Evolutionary conservation across 2,329 filamentous ascomycete genomes (phyloP).

Genomic region (Seiridium unicorne): DNA sequence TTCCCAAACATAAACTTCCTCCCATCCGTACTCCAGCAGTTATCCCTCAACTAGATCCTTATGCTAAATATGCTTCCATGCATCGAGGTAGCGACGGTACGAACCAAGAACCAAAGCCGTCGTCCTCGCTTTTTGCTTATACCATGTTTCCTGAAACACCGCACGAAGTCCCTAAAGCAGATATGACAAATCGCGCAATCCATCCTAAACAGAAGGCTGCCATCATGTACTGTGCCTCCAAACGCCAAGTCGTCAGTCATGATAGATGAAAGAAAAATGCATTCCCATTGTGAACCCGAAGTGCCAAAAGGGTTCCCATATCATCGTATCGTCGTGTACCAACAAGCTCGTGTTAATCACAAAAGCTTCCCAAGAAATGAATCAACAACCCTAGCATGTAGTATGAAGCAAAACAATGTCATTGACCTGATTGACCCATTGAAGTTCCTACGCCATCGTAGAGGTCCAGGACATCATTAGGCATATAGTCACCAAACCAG

Average conservation of each 20-base stretch:
- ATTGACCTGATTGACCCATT: not conserved
- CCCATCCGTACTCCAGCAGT: not conserved
- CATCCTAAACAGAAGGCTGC: not conserved
- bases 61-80: not conserved
- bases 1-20: not conserved
- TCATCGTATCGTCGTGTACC: no score
- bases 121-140: not conserved
- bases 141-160: not conserved
- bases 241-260: not conserved
- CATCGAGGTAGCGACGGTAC: not conserved
- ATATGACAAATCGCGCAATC: not conserved
- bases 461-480: conserved; percentile 26
- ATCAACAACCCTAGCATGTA: not conserved
- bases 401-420: not conserved
- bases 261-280: not conserved
- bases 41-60: not conserved
- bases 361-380: no score
- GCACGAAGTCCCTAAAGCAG: not conserved
- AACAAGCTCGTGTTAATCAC: no score
- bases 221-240: not conserved
- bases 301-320: not conserved
- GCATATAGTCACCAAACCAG: conserved; percentile 33
- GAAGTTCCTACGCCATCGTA: conserved; percentile 11
- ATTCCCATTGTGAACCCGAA: not conserved
- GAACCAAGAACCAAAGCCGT: not conserved